Evolutionary conservation across 73 alveolate species (phyloP), one percentile per base, ranked within the genome.

Genomic region (Stentor coeruleus): DNA sequence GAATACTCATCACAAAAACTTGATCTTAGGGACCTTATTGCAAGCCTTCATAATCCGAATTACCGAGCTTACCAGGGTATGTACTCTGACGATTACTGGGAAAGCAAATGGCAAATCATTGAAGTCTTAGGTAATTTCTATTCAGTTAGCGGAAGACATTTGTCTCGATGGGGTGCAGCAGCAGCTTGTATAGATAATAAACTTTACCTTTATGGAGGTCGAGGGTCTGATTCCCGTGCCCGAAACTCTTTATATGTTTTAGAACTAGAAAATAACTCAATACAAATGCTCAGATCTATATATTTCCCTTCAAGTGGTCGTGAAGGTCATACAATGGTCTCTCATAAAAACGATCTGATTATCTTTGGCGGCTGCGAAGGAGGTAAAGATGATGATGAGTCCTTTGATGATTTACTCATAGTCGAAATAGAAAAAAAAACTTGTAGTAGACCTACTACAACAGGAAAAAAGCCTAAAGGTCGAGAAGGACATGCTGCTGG

Each of bases 321-420:
- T 1, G 79, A 66, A 66, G 79, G 79, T 11, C 79, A 66, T 66
- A 28, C 79, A 33, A 66, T 66, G 79, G 79, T 66, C 79, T 20
- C 79, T 20, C 33, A 66, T 33, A 31, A 66, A 33, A 66, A 66
- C 37, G 20, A 28, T 33, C 1, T 66, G 11, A 20, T 66, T 26
- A 40, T 66, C n/a, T 66, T 66, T 2, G 79, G 79, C n/a, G 79
- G 79, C 36, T 66, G 79, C 41, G 79, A 66, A 31, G 79, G 79
- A 14, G 79, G 79, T 49, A 49, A 49, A 66, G 79, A 66, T 11
- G 79, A 66, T 11, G 1, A 20, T 66, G 41, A 66, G 39, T 15
- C 42, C 33, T 66, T 66, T 66, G 37, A 66, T 66, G 79, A 66
- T 33, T 37, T 66, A 40, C 11, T 20, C 1, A 31, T 66, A 28